Percentiles rank a stretch among this genome's conserved stretches.
These are phyloP conservation scores for Taphrina populina DNA, from an alignment of 1,139 yeast genomes.

Conservation along the genomic window DNA sequence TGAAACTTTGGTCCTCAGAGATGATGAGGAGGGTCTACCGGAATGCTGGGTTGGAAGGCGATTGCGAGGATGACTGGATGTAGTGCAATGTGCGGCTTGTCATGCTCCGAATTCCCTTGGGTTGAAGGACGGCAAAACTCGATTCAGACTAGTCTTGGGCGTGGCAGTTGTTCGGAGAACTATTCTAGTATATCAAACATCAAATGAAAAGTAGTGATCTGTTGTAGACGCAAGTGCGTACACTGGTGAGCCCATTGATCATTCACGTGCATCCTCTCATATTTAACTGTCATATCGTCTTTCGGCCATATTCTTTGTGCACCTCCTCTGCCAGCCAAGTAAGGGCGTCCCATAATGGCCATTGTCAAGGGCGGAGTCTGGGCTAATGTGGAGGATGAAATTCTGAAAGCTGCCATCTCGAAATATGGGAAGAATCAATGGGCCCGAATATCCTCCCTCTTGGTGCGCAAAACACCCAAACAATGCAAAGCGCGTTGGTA, in stretches of 20 bases:
- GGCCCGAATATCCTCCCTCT: conserved; percentile 85
- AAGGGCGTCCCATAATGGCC: conserved; percentile 21
- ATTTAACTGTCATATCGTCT: too few relatives aligned
- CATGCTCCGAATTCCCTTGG: not conserved
- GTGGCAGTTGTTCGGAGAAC: conserved; percentile 32
- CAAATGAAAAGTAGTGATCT: too few relatives aligned
- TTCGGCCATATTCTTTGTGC: too few relatives aligned
- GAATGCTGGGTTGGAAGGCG: conserved; percentile 30
- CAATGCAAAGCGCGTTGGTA: conserved; percentile 94
- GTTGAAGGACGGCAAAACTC: conserved; percentile 17
- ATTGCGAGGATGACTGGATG: conserved; percentile 34
- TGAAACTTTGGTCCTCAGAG: not conserved
- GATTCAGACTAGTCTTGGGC: conserved; percentile 35
- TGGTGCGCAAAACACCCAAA: conserved; percentile 81
- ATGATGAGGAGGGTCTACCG: not conserved
- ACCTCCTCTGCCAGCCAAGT: too few relatives aligned
- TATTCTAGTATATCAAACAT: too few relatives aligned
- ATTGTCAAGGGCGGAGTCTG: conserved; percentile 36
- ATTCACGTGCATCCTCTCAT: too few relatives aligned
- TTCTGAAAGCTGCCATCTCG: conserved; percentile 49
- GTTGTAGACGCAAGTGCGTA: too few relatives aligned
- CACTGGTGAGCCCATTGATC: too few relatives aligned
- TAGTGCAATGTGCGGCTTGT: conserved; percentile 35
- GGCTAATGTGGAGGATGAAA: conserved; percentile 37
- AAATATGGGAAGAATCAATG: conserved; percentile 94